Evolutionary conservation across 2,329 filamentous ascomycete genomes (phyloP), one percentile per base, ranked within the genome.

Genomic region (Ploettnerulaceae sp.): DNA sequence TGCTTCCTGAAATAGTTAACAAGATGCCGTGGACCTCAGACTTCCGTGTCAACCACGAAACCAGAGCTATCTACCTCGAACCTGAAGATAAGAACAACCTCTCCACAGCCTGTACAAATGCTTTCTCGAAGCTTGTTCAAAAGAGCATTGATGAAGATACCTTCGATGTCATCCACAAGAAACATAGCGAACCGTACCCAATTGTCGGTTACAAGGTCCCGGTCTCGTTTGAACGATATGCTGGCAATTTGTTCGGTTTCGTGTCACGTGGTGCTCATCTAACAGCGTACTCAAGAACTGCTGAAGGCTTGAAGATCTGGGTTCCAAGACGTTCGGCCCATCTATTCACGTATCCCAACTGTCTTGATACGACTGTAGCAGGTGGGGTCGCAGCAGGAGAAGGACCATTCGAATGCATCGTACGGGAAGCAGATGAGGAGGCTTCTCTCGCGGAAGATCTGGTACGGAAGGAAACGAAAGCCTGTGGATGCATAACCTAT

Each of bases 291-390:
- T 72, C 74, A 9, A 60, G 68, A 7, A 71, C 72, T 5, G 61
- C 62, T n/a, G 65, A 61, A 53, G 53, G 51, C 4, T 36, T 86
- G 44, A 78, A 74, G 56, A 74, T 91, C 22, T 93, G 87, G 87
- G 75, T 87, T 1, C 83, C 87, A 0, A 70, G 81, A 18, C 71
- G 87, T 12, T 77, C 82, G 36, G 69, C 66, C 38, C 75, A 71
- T 7, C 84, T 90, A 59, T 77, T 82, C 63, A 89, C 85, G 0
- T 90, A 86, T 57, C 81, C 81, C 0, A 77, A 79, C 3, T 81
- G 86, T 73, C 71, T 90, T 45, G 87, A 93, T 61, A 91, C 88
- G 59, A 85, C 84, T 5, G 87, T 90, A 11, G 87, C 86, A 0
- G 87, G 87, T 3, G 87, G 87, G 0, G 79, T 90, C 57, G 77